Conservation (phyloP, 2,329 filamentous ascomycete species). For the Penicillium sp. region DNA sequence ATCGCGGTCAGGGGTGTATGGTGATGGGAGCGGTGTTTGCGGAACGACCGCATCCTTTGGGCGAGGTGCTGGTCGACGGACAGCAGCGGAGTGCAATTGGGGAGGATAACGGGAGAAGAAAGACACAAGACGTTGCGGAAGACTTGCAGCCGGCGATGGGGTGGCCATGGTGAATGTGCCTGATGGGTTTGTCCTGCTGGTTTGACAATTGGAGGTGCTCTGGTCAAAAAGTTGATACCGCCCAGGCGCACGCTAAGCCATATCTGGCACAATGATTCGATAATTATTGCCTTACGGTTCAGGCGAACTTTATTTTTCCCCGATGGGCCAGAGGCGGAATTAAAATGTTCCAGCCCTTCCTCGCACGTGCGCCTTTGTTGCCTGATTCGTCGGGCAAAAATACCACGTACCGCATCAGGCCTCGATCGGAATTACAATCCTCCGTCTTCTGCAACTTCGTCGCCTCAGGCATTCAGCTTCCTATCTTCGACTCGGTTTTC, state of each 20-base stretch:
- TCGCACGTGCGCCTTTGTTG: neutral
- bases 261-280: neutral
- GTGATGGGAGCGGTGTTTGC: conserved; percentile 33
- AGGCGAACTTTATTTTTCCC: neutral
- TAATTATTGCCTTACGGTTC: neutral
- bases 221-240: conserved; percentile 12
- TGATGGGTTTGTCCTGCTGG: conserved; percentile 4
- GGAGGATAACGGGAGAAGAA: conserved; percentile 93
- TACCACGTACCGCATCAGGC: neutral
- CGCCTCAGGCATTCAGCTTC: conserved; percentile 5
- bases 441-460: neutral
- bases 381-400: neutral
- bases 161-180: conserved; percentile 24
- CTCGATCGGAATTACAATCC: neutral
- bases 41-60: conserved; percentile 23
- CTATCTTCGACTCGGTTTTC: conserved; percentile 8
- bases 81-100: conserved; percentile 48
- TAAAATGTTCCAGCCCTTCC: too few relatives aligned
- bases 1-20: conserved; percentile 45
- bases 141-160: conserved; percentile 27
- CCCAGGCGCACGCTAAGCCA: conserved; percentile 1
- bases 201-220: neutral
- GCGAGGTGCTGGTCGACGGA: conserved; percentile 33
- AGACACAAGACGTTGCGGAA: conserved; percentile 75
- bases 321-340: too few relatives aligned